A percentile compares a stretch with the other conserved stretches of the same genome.
These are phyloP conservation scores for Pedinophyceae sp. DNA, from an alignment of 139 green algal species.

Conservation along the genomic window DNA sequence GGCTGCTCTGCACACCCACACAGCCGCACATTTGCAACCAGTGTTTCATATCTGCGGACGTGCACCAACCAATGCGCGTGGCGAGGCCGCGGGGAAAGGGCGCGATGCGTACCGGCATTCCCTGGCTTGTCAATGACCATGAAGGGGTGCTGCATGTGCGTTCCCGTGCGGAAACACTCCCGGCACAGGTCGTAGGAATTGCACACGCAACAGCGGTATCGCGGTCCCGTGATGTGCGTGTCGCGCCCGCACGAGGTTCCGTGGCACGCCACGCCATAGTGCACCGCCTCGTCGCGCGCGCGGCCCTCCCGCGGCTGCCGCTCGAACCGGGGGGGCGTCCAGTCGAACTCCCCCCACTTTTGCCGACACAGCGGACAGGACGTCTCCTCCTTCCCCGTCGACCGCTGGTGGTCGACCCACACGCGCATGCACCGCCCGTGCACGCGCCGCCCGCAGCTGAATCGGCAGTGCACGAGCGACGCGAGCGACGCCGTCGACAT, in stretches of 20 bases:
- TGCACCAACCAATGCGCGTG: no score
- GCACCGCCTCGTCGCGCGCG: neutral
- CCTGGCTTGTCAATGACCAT: no score
- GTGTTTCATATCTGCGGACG: no score
- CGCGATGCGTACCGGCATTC: no score
- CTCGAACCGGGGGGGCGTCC: neutral
- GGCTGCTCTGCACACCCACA: no score
- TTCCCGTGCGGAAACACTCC: neutral
- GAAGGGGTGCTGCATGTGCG: neutral
- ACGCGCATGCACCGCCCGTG: conserved; percentile 40
- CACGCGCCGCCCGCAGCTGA: conserved; percentile 35
- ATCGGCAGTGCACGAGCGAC: conserved; percentile 30
- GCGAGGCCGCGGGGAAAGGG: no score
- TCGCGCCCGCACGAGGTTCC: neutral
- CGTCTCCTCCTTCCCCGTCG: neutral
- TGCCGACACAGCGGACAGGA: neutral
- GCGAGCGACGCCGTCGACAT: conserved; percentile 17
- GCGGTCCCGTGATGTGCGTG: neutral
- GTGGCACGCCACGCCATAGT: neutral
- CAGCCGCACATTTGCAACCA: no score
- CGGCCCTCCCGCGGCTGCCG: no score
- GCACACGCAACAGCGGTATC: neutral
- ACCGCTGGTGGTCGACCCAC: conserved; percentile 13
- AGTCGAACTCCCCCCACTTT: neutral
- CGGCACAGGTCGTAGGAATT: neutral